These are phyloP conservation scores for Backusella psychrophila DNA, from an alignment of 192 early-diverging fungal species.

Conservation along the genomic window DNA sequence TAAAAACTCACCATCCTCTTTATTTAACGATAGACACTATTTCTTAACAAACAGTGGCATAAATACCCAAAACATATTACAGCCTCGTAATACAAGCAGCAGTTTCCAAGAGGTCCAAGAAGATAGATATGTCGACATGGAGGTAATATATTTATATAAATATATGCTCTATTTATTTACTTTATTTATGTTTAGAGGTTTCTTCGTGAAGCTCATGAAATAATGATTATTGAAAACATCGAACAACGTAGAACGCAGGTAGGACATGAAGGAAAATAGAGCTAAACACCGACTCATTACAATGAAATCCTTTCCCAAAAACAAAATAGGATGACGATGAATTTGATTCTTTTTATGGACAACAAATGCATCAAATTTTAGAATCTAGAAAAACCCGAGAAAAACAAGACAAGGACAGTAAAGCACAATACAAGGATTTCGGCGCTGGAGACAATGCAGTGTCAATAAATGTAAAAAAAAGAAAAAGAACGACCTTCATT, in stretches of 20 bases:
- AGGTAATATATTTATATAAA: neutral
- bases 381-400: neutral
- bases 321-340: neutral
- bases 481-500: neutral
- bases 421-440: neutral
- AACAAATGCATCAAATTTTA: neutral
- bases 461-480: neutral
- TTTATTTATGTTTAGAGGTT: neutral
- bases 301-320: neutral
- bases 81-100: neutral
- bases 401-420: neutral
- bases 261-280: neutral
- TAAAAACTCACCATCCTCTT: neutral
- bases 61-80: neutral
- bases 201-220: neutral
- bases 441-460: neutral
- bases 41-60: constrained; percentile 8
- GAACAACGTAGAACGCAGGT: neutral
- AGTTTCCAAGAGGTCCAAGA: neutral
- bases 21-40: constrained; percentile 2
- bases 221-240: constrained; percentile 1
- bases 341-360: neutral
- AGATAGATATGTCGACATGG: neutral
- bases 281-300: too few relatives aligned
- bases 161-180: neutral